These are phyloP conservation scores for Breviolum minutum DNA, from an alignment of 73 alveolate species.

Conservation along the genomic window DNA sequence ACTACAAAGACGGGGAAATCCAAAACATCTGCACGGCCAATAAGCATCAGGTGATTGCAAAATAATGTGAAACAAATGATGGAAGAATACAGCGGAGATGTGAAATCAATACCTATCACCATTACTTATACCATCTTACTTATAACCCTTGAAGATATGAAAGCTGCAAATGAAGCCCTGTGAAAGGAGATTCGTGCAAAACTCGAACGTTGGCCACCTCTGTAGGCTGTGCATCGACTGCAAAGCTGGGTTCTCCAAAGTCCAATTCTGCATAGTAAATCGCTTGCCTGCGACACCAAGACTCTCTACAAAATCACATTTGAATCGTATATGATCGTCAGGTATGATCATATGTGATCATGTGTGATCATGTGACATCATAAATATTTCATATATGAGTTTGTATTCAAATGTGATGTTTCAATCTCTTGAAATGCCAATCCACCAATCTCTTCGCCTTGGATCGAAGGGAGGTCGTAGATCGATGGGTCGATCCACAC, in stretches of 20 bases:
- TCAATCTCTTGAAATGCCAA: background rate
- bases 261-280: constrained; percentile 55
- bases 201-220: constrained; percentile 19
- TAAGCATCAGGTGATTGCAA: no score
- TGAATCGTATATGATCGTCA: background rate
- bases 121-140: no score
- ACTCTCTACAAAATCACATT: background rate
- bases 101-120: no score
- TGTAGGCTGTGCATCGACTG: constrained; percentile 56
- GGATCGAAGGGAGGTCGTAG: constrained; percentile 59
- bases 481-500: constrained; percentile 59
- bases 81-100: no score
- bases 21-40: no score
- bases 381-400: no score
- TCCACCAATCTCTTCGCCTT: background rate
- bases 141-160: background rate
- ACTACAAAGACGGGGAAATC: background rate
- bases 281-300: constrained; percentile 4
- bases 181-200: no score
- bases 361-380: no score
- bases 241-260: constrained; percentile 69
- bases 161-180: no score
- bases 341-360: background rate
- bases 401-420: no score
- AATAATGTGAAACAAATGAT: no score